Base-by-base conservation (phyloP, 257 asterid species). In the Ilex asprella region DNA sequence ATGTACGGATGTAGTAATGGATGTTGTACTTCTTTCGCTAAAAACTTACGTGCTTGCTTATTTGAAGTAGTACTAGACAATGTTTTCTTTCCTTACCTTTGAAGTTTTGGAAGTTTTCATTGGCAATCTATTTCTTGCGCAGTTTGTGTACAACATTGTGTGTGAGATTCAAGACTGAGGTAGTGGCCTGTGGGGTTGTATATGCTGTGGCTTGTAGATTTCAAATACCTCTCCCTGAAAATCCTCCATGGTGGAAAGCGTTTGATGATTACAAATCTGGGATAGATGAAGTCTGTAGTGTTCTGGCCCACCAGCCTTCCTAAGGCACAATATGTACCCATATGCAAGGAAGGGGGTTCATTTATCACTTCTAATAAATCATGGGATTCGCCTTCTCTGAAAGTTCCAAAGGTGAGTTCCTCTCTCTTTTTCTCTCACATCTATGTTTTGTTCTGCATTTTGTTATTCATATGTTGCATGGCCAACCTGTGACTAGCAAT, bases 191-290 rank as follows among this genome's bases (percentile, higher is more conserved):
- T 72, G 99, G 99, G 65, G 99, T 92, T 62, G 95, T 92, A 43
- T 92, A 87, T 79, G 97, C 96, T 73, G 95, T 95, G 16, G 96
- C 99, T 13, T 94, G 97, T 39, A 83, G 96, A 74, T 85, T 78
- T 76, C 89, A 85, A 16, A 91, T 87, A 31, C 95, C 97, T 61
- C 76, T 92, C 35, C 99, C 97, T 8, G 99, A 92, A 81, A 82
- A 89, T 70, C 99, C 99, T 78, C 89, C 99, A 59, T 93, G 99
- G 99, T 92, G 99, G 97, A 79, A 82, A 78, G 99, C 86, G 39
- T 89, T 92, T 78, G 99, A 92, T 83, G 95, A 94, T 10, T 94
- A 89, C 67, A 89, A 90, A 79, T 75, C 89, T 64, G 97, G 96
- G 59, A 89, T 92, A 30, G 97, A 89, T 67, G 96, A 89, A 77